These are phyloP conservation scores for Chrysanthemum seticuspe DNA, from an alignment of 129 eudicot genomes.

Conservation along the genomic window DNA sequence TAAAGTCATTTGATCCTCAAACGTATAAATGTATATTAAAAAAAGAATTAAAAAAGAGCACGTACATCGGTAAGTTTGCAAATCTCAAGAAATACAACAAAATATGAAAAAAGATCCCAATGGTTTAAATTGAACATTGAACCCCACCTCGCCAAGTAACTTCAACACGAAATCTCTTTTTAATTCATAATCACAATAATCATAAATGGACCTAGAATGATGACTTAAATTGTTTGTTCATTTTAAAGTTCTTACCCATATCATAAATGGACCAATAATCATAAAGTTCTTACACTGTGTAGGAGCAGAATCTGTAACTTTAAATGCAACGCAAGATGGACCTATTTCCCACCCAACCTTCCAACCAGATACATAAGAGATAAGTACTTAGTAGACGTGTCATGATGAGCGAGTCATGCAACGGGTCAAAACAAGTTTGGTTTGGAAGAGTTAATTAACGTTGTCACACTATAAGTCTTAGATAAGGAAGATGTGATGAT, in stretches of 20 bases:
- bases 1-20: background rate
- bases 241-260: constrained; percentile 43
- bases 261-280: no score
- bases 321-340: constrained; percentile 71
- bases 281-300: no score
- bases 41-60: no score
- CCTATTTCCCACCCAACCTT: constrained; percentile 90
- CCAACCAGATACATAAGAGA: constrained; percentile 65
- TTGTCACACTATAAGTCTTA: constrained; percentile 76
- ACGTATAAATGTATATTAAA: constrained; percentile 11
- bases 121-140: constrained; percentile 53
- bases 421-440: background rate
- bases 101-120: constrained; percentile 81
- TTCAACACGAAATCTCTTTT: constrained; percentile 63
- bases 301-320: constrained; percentile 84
- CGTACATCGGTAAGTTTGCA: constrained; percentile 47
- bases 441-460: constrained; percentile 36
- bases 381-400: constrained; percentile 1
- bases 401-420: constrained; percentile 17
- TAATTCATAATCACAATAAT: constrained; percentile 53
- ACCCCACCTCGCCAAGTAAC: constrained; percentile 65
- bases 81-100: constrained; percentile 61
- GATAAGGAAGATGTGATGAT: constrained; percentile 93
- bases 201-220: background rate
- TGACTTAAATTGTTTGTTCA: background rate